phyloP scores from a whole-genome alignment of 179 eudicot genomes.

The Pouteria campechiana region DNA sequence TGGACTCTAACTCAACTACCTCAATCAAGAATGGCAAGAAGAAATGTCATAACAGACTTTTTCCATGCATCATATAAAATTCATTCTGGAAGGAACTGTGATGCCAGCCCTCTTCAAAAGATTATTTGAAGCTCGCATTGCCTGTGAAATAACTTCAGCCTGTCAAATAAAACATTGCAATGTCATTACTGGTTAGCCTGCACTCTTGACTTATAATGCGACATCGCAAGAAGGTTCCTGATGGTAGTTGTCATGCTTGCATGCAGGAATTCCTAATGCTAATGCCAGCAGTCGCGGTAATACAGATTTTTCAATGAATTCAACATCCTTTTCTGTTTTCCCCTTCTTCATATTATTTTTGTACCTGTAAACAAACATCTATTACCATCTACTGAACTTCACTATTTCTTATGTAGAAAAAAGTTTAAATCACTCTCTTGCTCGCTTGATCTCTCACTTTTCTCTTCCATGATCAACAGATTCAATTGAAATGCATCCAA shows the following conservation, averaged over 20 bases:
- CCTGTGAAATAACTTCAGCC: slow-evolving; percentile 51
- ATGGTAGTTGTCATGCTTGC: not conserved
- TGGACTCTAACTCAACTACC: too few relatives aligned
- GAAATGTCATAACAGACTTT: not conserved
- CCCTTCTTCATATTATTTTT: too few relatives aligned
- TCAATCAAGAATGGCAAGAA: too few relatives aligned
- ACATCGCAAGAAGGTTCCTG: not conserved
- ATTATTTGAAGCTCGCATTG: slow-evolving; percentile 41
- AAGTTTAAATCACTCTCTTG: too few relatives aligned
- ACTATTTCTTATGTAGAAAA: too few relatives aligned
- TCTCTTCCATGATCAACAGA: too few relatives aligned
- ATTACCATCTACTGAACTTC: too few relatives aligned
- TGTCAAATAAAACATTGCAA: slow-evolving; percentile 23
- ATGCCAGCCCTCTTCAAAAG: slow-evolving; percentile 70
- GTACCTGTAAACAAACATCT: too few relatives aligned
- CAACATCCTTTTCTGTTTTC: not conserved
- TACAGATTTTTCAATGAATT: not conserved
- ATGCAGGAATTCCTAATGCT: not conserved
- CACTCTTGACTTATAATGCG: too few relatives aligned
- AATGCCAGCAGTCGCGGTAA: not conserved
- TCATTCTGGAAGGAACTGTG: slow-evolving; percentile 66
- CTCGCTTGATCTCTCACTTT: too few relatives aligned
- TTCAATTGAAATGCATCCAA: too few relatives aligned
- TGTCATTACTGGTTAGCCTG: too few relatives aligned
- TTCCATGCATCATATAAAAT: slow-evolving; percentile 16